phyloP scores from a whole-genome alignment of 495 filamentous ascomycete species.

The Geoglossum glabrum region DNA sequence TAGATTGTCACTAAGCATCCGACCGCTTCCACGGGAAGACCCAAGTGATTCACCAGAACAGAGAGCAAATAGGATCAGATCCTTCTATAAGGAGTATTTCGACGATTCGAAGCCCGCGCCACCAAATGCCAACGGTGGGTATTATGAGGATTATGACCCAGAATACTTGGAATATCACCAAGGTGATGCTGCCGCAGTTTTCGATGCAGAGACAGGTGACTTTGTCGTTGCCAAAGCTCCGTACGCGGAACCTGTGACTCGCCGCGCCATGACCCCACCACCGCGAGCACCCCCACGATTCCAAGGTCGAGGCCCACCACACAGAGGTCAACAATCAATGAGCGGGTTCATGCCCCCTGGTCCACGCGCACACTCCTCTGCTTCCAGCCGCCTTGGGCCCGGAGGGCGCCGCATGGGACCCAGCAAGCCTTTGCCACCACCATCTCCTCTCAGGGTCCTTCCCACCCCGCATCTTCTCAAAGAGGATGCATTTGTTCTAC shows the following conservation, averaged over 20 bases:
- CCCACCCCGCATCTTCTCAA: constrained; percentile 73
- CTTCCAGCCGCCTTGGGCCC: constrained; percentile 34
- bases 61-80: constrained; percentile 86
- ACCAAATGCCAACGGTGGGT: not conserved
- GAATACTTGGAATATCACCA: constrained; percentile 32
- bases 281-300: constrained; percentile 60
- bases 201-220: constrained; percentile 51
- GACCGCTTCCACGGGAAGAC: constrained; percentile 79
- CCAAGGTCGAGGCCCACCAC: constrained; percentile 22
- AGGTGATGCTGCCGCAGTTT: constrained; percentile 34
- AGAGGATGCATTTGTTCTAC: constrained; percentile 58
- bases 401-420: constrained; percentile 10
- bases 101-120: constrained; percentile 54
- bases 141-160: constrained; percentile 10
- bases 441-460: constrained; percentile 48
- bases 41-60: constrained; percentile 78
- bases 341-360: constrained; percentile 14
- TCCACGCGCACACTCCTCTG: constrained; percentile 45
- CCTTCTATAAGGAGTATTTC: constrained; percentile 99
- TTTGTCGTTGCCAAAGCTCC: constrained; percentile 49
- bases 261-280: constrained; percentile 94
- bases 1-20: constrained; percentile 69
- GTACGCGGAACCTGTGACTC: constrained; percentile 62
- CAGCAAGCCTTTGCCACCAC: constrained; percentile 50
- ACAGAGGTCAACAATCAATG: constrained; percentile 11